Evolutionary conservation across 192 early-diverging fungal species (phyloP).

Genomic region (Gigaspora rosea): DNA sequence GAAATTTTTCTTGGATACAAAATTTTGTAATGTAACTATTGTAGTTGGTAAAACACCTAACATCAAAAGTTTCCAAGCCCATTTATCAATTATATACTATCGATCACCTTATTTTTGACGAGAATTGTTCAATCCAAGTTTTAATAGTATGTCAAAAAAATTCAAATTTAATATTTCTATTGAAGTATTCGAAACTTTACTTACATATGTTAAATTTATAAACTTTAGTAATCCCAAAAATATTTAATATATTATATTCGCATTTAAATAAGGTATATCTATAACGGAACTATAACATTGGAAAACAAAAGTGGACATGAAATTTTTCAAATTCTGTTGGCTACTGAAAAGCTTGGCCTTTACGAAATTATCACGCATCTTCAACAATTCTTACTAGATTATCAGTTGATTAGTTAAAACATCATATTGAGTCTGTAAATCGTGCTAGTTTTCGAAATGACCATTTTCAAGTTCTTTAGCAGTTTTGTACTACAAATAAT

Average conservation of each 20-base stretch:
- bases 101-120: background rate
- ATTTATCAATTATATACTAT: background rate
- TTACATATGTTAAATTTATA: background rate
- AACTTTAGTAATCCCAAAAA: background rate
- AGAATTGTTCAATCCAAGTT: background rate
- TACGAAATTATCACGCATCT: background rate
- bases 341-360: background rate
- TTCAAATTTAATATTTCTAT: background rate
- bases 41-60: background rate
- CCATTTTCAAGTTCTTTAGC: background rate
- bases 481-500: background rate
- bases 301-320: background rate
- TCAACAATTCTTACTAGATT: background rate
- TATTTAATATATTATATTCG: background rate
- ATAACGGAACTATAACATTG: background rate
- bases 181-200: background rate
- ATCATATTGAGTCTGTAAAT: background rate
- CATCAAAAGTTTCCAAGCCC: background rate
- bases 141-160: background rate
- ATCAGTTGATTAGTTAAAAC: background rate
- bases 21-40: background rate
- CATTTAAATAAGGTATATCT: background rate
- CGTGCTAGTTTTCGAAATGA: background rate
- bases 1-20: background rate
- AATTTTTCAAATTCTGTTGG: background rate